Evolutionary conservation across 192 early-diverging fungal genomes (phyloP).

Genomic region (Linnemannia exigua): DNA sequence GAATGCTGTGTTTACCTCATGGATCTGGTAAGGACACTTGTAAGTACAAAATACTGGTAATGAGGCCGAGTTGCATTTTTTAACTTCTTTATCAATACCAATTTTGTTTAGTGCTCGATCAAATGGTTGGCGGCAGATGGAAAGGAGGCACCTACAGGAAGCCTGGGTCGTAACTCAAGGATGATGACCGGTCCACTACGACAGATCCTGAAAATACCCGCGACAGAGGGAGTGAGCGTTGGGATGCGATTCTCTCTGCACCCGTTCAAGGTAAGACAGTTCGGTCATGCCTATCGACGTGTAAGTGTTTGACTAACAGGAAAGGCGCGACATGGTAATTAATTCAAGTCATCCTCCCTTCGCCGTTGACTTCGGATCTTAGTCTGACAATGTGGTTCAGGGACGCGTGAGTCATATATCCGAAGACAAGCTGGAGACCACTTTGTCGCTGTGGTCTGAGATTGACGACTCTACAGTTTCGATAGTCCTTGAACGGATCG

Average conservation of each 20-base stretch:
- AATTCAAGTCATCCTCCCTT: not conserved
- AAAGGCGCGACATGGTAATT: not conserved
- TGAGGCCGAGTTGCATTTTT: not conserved
- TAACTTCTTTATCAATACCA: not conserved
- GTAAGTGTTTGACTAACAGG: not conserved
- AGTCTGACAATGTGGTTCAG: conserved; percentile 6
- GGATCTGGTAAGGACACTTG: conserved; percentile 40
- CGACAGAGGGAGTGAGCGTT: conserved; percentile 27
- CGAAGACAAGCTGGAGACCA: not conserved
- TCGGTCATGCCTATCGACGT: too few relatives aligned
- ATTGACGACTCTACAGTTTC: not conserved
- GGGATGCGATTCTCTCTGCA: conserved; percentile 19
- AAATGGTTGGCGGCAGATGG: conserved; percentile 8
- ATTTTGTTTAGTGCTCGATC: conserved; percentile 33
- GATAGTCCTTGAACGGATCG: conserved; percentile 17
- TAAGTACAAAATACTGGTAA: not conserved
- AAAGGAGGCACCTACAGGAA: not conserved
- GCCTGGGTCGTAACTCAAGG: not conserved
- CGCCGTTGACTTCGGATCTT: not conserved
- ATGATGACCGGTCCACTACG: conserved; percentile 31
- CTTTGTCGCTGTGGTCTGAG: conserved; percentile 20
- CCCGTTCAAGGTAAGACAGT: conserved; percentile 2
- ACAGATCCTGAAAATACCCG: conserved; percentile 29
- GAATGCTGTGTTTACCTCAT: conserved; percentile 60
- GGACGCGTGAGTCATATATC: conserved; percentile 15